Evolutionary conservation across 495 filamentous ascomycete species (phyloP), one percentile per base, ranked within the genome.

Genomic region (Astrothelium macrocarpum): DNA sequence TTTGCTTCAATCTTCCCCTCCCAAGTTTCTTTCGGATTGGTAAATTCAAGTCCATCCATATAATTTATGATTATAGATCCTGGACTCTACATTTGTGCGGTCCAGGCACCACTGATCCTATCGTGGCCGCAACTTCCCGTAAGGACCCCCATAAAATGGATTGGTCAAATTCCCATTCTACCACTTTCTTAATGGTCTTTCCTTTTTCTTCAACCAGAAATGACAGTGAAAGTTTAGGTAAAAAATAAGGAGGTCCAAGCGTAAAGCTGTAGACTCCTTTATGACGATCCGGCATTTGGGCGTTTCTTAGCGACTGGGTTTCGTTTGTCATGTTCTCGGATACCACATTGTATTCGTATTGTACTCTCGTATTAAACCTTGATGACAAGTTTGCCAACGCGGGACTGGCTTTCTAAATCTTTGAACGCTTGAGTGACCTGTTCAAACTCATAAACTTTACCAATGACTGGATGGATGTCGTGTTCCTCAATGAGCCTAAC

Each of bases 321-420:
- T 49, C 14, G 45, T n/a, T 49, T 49, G 45, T 20, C 16, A 20
- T 49, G 23, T n/a, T 20, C 5, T 49, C 5, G 45, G 5, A 12
- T 56, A 29, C 49, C 25, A 28, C 16, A 9, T 20, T 56, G 49
- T 56, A 56, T 29, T 56, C 23, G 49, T 56, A 56, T 29, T 20
- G 25, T 29, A 29, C 49, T 56, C 49, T 56, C 49, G 49, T 56
- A 56, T 56, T 16, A 56, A 56, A 56, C 23, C 25, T 56, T 56
- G 49, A 56, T 56, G 5, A 56, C 49, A 56, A 56, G 49, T 56
- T 70, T 70, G 12, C 68, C 68, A 32, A 70, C 67, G 39, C 67
- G 62, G 23, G 62, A 63, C 16, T 66, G 65, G 42, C 46, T 59
- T 80, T 80, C 49, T 79, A 83, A 60, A 71, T 80, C 81, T 63